Conservation (phyloP, 306 rosid species). For the Dalbergia cochinchinensis region DNA sequence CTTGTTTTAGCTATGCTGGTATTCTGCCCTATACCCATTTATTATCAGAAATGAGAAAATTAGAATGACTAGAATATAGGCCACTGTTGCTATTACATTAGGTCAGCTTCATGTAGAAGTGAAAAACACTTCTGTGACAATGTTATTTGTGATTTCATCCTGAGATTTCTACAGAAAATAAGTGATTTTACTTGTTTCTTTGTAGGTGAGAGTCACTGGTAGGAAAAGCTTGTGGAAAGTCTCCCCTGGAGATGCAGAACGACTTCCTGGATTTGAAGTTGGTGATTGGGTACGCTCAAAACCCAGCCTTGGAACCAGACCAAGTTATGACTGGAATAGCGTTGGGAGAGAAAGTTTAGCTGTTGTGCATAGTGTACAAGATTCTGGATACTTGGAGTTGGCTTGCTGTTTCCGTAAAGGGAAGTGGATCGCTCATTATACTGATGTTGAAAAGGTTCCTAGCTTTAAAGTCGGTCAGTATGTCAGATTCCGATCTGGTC, state of each 20-base stretch:
- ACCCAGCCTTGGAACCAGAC: slow-evolving; percentile 93
- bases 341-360: slow-evolving; percentile 92
- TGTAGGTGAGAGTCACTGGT: slow-evolving; percentile 87
- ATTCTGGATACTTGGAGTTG: slow-evolving; percentile 88
- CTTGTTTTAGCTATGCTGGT: slow-evolving; percentile 5
- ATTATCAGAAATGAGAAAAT: slow-evolving; percentile 20
- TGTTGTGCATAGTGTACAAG: slow-evolving; percentile 96
- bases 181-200: slow-evolving; percentile 44
- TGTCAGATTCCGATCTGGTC: slow-evolving; percentile 84
- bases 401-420: slow-evolving; percentile 99
- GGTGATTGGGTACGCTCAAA: slow-evolving; percentile 99
- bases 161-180: neutral
- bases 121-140: slow-evolving; percentile 1
- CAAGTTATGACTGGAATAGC: slow-evolving; percentile 94
- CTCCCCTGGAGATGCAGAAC: slow-evolving; percentile 97
- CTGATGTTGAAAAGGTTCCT: slow-evolving; percentile 91
- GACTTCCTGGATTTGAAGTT: slow-evolving; percentile 95
- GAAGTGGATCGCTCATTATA: slow-evolving; percentile 86
- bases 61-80: slow-evolving; percentile 1
- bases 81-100: slow-evolving; percentile 14
- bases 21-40: neutral
- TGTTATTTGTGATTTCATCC: slow-evolving; percentile 30
- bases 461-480: slow-evolving; percentile 88
- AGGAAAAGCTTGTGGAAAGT: slow-evolving; percentile 95
- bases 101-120: neutral